Base-by-base conservation (phyloP, 2,329 filamentous ascomycete genomes). In the Curvularia sp. region DNA sequence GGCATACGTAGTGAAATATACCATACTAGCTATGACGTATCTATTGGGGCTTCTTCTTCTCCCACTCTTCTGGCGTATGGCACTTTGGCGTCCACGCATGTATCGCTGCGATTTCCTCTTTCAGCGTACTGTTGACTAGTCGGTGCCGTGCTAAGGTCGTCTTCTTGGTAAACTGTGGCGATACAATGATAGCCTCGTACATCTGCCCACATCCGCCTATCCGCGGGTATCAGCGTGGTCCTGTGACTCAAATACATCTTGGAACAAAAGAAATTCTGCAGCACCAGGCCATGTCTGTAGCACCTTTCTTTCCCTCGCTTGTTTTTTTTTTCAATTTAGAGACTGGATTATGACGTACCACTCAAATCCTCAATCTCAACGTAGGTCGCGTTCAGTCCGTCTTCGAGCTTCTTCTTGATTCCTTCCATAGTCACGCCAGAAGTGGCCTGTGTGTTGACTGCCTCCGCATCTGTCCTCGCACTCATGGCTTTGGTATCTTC, bases 71-170 rank as follows among this genome's bases (percentile, higher is more conserved):
- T 0, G 92, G 91, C 8, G 93, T 97, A 80, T 93, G 90, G 77
- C 93, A 97, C 80, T 93, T 96, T 27, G 93, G 92, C 55, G 92
- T 96, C 93, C 93, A 97, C 38, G 93, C 93, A 81, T 97, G 93
- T 69, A 97, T 96, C 64, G 86, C 86, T 15, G 91, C 91, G 75
- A 97, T 96, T 80, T 97, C 93, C 46, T 89, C 86, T 80, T 93
- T 94, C 69, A 97, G 82, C 5, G 88, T 87, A 15, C 84, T 84
- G 79, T 97, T 97, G 68, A 96, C 93, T 62, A 96, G 84, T 42
- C 93, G 88, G 79, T 97, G 92, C 56, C 93, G 86, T 74, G 92
- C 92, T 57, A 97, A 86, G 51, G 91, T 91, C 66, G 74, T 86
- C 82, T 84, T 83, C 72, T 81, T 82, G 25, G 75, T 74, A 63